These are phyloP conservation scores for Cydonia oblonga DNA, from an alignment of 331 rosid species.

Conservation along the genomic window DNA sequence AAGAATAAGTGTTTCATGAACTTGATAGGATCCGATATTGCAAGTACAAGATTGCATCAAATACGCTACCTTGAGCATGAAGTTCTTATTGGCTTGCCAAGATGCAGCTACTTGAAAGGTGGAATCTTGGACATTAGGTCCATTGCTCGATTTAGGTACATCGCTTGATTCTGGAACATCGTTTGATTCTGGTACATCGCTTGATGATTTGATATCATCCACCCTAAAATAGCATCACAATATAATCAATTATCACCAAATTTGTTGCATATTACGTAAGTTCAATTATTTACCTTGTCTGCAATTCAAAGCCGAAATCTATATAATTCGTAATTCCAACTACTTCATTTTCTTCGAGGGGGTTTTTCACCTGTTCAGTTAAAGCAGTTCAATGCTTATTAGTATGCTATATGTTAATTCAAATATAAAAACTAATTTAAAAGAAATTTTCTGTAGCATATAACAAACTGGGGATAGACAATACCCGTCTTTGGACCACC, in stretches of 20 bases:
- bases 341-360: slow-evolving; percentile 59
- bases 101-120: slow-evolving; percentile 90
- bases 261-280: slow-evolving; percentile 1
- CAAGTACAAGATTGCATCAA: slow-evolving; percentile 3
- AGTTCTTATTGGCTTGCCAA: slow-evolving; percentile 97
- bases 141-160: slow-evolving; percentile 9
- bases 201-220: slow-evolving; percentile 43
- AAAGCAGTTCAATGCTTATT: slow-evolving; percentile 16
- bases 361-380: slow-evolving; percentile 78
- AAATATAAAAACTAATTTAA: neutral
- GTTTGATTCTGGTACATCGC: slow-evolving; percentile 26
- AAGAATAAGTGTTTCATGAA: slow-evolving; percentile 11
- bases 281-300: slow-evolving; percentile 43
- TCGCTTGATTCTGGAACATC: slow-evolving; percentile 11
- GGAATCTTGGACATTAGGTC: slow-evolving; percentile 33
- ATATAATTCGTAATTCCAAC: slow-evolving; percentile 95
- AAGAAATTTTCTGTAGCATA: neutral
- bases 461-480: neutral
- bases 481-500: slow-evolving; percentile 96
- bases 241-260: slow-evolving; percentile 16
- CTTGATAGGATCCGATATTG: slow-evolving; percentile 10
- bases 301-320: slow-evolving; percentile 93
- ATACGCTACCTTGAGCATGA: slow-evolving; percentile 61
- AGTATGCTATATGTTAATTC: neutral
- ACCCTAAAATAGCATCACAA: slow-evolving; percentile 34